Conservation (phyloP, 2,329 filamentous ascomycete species). For the Geosmithia putterillii region DNA sequence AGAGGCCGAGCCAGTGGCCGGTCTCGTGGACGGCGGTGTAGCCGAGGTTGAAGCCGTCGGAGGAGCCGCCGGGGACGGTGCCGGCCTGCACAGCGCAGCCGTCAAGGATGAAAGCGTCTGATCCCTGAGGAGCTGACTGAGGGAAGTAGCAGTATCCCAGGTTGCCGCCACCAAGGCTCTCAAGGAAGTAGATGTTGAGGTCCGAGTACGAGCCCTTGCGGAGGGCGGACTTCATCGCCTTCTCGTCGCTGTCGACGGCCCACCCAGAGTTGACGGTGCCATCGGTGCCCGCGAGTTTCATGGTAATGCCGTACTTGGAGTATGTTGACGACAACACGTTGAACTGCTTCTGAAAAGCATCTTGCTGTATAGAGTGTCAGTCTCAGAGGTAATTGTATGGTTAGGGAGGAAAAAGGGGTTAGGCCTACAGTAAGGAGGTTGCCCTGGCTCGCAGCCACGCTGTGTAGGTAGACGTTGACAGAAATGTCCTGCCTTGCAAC, state of each 20-base stretch:
- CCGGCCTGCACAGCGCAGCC: constrained; percentile 24
- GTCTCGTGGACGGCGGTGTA: constrained; percentile 26
- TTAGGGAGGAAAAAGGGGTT: neutral
- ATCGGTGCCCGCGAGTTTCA: constrained; percentile 13
- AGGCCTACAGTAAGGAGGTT: neutral
- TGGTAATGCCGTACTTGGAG: constrained; percentile 8
- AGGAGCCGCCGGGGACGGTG: constrained; percentile 22
- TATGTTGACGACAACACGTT: constrained; percentile 12
- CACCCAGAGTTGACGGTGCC: constrained; percentile 17
- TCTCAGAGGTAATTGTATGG: neutral
- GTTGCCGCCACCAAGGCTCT: constrained; percentile 15
- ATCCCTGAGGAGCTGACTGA: constrained; percentile 12
- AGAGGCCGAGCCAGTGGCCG: constrained; percentile 35
- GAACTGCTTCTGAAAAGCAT: constrained; percentile 11
- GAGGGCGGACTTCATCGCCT: constrained; percentile 30
- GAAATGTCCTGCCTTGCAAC: constrained; percentile 7
- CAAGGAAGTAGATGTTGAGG: constrained; percentile 33
- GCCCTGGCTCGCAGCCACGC: constrained; percentile 2
- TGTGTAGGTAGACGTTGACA: constrained; percentile 7
- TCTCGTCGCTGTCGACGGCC: constrained; percentile 14
- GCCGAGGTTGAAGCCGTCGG: constrained; percentile 12
- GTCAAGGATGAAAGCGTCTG: constrained; percentile 21
- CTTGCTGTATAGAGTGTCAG: constrained; percentile 4
- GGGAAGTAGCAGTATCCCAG: constrained; percentile 37
- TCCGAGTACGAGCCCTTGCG: constrained; percentile 26